phyloP scores from a whole-genome alignment of 169 alveolate genomes.

The Theileria sp. region DNA sequence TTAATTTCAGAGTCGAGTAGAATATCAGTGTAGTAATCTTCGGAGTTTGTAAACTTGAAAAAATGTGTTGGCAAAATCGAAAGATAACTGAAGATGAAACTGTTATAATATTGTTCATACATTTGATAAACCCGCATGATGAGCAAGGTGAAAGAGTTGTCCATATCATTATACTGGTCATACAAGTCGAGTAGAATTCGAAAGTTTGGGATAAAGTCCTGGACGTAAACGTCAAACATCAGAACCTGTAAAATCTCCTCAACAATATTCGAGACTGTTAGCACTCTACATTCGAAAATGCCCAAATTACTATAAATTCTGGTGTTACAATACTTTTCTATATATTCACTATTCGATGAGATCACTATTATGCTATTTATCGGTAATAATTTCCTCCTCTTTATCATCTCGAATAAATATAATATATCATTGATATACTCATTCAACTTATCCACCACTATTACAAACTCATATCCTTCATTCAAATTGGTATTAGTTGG shows the following conservation, averaged over 20 bases:
- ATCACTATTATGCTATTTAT: slow-evolving; percentile 36
- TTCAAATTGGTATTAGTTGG: neutral
- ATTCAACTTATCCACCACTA: slow-evolving; percentile 37
- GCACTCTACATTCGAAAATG: slow-evolving; percentile 38
- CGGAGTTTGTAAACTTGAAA: neutral
- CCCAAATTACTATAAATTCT: slow-evolving; percentile 28
- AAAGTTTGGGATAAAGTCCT: slow-evolving; percentile 50
- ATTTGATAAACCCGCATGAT: slow-evolving; percentile 36
- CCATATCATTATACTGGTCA: slow-evolving; percentile 34
- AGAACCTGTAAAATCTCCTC: slow-evolving; percentile 46
- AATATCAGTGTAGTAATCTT: neutral
- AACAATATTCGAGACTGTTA: slow-evolving; percentile 26
- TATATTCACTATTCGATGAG: slow-evolving; percentile 36
- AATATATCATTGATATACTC: slow-evolving; percentile 32
- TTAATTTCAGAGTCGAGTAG: neutral
- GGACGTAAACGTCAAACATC: slow-evolving; percentile 37
- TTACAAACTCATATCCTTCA: slow-evolving; percentile 8
- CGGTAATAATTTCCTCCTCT: slow-evolving; percentile 14
- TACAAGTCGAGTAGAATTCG: slow-evolving; percentile 25
- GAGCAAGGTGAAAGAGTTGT: slow-evolving; percentile 31
- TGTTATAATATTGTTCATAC: slow-evolving; percentile 40
- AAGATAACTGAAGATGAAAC: slow-evolving; percentile 23
- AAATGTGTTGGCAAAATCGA: slow-evolving; percentile 4
- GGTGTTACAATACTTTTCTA: slow-evolving; percentile 37
- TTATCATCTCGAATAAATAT: slow-evolving; percentile 25